Conservation (phyloP, 305 asterid species). For the Fraxinus floribunda region DNA sequence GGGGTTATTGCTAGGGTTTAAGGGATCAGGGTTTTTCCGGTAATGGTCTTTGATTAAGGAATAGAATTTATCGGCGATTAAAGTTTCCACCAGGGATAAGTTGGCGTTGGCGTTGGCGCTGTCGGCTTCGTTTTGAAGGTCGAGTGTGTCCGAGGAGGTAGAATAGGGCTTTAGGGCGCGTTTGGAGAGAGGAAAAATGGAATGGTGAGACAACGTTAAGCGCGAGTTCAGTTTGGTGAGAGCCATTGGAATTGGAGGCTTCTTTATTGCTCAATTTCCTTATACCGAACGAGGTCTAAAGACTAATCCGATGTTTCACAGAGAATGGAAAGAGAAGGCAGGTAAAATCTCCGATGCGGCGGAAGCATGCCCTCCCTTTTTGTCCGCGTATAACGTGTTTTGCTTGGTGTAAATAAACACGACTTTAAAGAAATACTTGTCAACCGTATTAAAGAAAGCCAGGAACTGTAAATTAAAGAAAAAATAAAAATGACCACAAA, state of each 20-base stretch:
- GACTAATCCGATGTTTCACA: not conserved
- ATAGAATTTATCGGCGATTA: constrained; percentile 48
- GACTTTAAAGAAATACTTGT: not conserved
- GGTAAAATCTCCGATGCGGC: not conserved
- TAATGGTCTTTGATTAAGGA: constrained; percentile 66
- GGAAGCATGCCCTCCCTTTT: not conserved
- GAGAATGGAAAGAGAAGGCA: not conserved
- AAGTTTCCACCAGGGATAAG: constrained; percentile 45
- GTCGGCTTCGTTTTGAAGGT: not conserved
- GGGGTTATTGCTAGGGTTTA: constrained; percentile 29
- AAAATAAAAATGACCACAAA: constrained; percentile 30
- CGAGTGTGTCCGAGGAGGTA: constrained; percentile 23
- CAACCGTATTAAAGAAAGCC: not conserved
- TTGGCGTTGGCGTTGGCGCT: not conserved
- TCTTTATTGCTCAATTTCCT: constrained; percentile 18
- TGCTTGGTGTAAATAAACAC: not conserved
- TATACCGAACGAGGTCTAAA: not conserved
- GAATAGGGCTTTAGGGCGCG: constrained; percentile 27
- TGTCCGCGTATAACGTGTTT: not conserved
- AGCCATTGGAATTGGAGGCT: constrained; percentile 42
- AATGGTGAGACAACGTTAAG: constrained; percentile 14
- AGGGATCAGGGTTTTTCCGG: constrained; percentile 58
- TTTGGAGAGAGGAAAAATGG: constrained; percentile 24
- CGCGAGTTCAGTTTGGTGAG: constrained; percentile 27
- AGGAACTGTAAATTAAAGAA: not conserved